Evolutionary conservation across 371 early-diverging fungal genomes (phyloP), one percentile per base, ranked within the genome.

Genomic region (Mortierella sp.): DNA sequence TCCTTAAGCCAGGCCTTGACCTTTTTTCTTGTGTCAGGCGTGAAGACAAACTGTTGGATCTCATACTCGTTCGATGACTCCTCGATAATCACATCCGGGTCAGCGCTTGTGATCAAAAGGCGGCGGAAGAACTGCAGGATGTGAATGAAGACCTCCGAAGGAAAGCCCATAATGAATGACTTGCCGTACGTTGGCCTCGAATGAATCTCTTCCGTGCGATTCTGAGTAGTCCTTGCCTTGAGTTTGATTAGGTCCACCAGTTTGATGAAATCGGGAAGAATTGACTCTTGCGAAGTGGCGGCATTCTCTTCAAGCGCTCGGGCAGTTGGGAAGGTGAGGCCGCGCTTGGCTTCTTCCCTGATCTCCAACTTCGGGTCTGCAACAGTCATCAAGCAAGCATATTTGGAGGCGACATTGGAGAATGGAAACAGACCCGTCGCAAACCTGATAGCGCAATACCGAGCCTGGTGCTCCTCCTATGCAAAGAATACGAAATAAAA

Each of bases 381-480:
- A 13, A 92, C 78, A 0, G 93, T 95, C n/a, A 95, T 83, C 26
- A 98, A 82, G 82, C 95, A 94, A 9, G 97, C 87, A 79, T 94
- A 96, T 31, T 96, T 92, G 24, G 96, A 93, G 64, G 92, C 87
- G 4, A 94, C 90, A 46, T 92, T 88, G 1, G 94, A 91, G 81
- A 95, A 95, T 6, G 95, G 94, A 75, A 95, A 97, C 24, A 96
- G 88, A 0, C 90, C 88, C 57, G 94, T 95, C 24, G 93, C 93
- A 78, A 95, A 98, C 69, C 94, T 94, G 34, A 95, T 86, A 0
- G 97, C 95, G 81, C 88, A 89, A 75, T 88, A 93, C 13, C 94
- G 88, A 0, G 93, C 89, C 51, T 93, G 93, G 55, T 88, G 92
- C 69, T 90, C 90, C 2, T 87, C 79, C 92, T 92, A 71, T 44